Conservation (phyloP, 1,284 basidiomycete species). For the Cerioporus squamosus region DNA sequence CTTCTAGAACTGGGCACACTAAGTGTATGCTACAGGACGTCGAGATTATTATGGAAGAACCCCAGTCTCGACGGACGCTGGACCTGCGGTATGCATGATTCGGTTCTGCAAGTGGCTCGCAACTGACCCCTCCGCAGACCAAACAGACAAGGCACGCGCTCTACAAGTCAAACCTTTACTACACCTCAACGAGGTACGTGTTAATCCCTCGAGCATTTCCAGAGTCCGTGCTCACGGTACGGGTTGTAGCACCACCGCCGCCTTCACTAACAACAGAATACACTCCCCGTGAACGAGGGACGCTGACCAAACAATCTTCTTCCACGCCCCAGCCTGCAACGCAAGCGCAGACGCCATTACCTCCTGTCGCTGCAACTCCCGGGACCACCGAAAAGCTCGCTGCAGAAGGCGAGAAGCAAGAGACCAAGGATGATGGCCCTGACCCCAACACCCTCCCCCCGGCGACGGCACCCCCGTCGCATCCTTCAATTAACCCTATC, state of each 20-base stretch:
- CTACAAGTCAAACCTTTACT: constrained; percentile 37
- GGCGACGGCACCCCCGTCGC: constrained; percentile 71
- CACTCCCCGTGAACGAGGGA: constrained; percentile 80
- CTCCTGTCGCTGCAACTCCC: constrained; percentile 34
- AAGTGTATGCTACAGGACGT: constrained; percentile 56
- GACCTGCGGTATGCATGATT: constrained; percentile 62
- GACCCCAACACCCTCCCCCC: constrained; percentile 69
- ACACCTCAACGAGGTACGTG: constrained; percentile 46
- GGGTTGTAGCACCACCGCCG: constrained; percentile 28
- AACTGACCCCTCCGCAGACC: constrained; percentile 15
- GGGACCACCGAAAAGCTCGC: constrained; percentile 23
- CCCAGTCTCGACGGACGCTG: constrained; percentile 59
- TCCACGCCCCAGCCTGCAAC: constrained; percentile 30
- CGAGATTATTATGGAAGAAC: constrained; percentile 78
- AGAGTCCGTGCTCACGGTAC: neutral
- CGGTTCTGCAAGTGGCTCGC: neutral
- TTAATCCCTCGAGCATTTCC: neutral
- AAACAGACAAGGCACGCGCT: constrained; percentile 28
- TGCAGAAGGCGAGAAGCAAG: constrained; percentile 27
- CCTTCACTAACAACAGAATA: constrained; percentile 88
- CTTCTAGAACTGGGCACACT: neutral
- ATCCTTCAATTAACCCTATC: constrained; percentile 77
- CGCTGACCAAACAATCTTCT: constrained; percentile 30
- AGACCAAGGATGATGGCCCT: constrained; percentile 39
- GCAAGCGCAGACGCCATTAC: constrained; percentile 28